Evolutionary conservation across 176 grass and related monocot genomes (phyloP).

Genomic region (Carex kokanica): DNA sequence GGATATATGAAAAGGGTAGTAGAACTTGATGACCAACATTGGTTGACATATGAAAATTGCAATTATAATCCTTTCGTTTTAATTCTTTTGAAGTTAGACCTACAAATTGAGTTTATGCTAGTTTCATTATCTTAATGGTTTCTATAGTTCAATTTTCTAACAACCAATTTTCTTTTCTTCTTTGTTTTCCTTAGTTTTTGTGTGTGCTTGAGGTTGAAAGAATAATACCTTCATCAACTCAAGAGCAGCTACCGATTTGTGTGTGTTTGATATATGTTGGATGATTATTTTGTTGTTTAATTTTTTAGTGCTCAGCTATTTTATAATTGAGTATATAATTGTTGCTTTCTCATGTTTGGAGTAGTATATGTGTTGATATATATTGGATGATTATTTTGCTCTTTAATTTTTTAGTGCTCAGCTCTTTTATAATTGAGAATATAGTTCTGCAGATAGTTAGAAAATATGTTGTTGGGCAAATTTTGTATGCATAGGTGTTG

Average conservation of each 20-base stretch:
- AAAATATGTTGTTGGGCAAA: not conserved
- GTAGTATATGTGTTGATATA: not conserved
- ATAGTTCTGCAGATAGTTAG: no score
- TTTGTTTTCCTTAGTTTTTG: slow-evolving; percentile 44
- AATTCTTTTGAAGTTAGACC: no score
- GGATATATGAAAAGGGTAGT: no score
- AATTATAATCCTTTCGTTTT: not conserved
- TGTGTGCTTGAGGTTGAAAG: slow-evolving; percentile 45
- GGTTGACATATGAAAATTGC: no score
- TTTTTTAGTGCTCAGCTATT: no score
- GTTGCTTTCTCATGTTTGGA: not conserved
- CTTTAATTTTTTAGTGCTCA: not conserved
- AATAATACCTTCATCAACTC: slow-evolving; percentile 54
- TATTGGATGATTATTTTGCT: not conserved
- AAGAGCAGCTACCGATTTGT: slow-evolving; percentile 56
- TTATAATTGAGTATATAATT: no score
- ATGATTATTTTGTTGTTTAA: no score
- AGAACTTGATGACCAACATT: no score
- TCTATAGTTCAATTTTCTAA: not conserved
- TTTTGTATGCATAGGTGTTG: no score
- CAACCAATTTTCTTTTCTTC: slow-evolving; percentile 15
- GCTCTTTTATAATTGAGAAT: not conserved
- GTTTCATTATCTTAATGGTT: no score
- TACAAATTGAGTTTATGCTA: no score
- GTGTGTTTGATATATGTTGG: no score